Evolutionary conservation across 2,329 filamentous ascomycete species (phyloP).

Genomic region (Colletotrichum plurivorum): DNA sequence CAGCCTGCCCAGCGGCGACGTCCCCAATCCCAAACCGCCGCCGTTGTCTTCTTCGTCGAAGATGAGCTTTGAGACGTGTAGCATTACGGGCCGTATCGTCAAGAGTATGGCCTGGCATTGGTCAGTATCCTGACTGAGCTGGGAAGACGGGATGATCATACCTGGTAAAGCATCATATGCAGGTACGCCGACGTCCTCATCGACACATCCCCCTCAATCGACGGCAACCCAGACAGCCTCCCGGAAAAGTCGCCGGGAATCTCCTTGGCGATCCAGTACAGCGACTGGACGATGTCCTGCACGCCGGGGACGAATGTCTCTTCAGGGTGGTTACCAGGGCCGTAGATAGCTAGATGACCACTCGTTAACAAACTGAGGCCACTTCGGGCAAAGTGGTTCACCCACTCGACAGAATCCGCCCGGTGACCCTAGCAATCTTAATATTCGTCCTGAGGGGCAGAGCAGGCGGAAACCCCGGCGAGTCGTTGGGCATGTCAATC

Average conservation of each 20-base stretch:
- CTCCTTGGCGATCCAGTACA: constrained; percentile 43
- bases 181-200: constrained; percentile 49
- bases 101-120: constrained; percentile 40
- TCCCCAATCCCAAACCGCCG: not conserved
- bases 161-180: constrained; percentile 40
- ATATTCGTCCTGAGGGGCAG: constrained; percentile 26
- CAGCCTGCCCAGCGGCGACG: constrained; percentile 21
- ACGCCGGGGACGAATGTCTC: constrained; percentile 49
- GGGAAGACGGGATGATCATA: no score
- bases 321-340: constrained; percentile 48
- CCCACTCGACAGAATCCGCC: constrained; percentile 27
- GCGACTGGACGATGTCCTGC: constrained; percentile 47
- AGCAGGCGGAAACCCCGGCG: constrained; percentile 17
- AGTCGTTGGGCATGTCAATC: constrained; percentile 29
- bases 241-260: constrained; percentile 42
- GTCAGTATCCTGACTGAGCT: not conserved
- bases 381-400: not conserved
- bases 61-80: constrained; percentile 35
- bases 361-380: no score
- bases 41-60: constrained; percentile 22
- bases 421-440: constrained; percentile 32
- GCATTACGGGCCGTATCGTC: constrained; percentile 35
- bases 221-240: constrained; percentile 41
- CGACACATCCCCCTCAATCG: constrained; percentile 43
- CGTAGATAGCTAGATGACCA: constrained; percentile 48